Conservation (phyloP, 345 rosid genomes). For the Populus pruinosa region DNA sequence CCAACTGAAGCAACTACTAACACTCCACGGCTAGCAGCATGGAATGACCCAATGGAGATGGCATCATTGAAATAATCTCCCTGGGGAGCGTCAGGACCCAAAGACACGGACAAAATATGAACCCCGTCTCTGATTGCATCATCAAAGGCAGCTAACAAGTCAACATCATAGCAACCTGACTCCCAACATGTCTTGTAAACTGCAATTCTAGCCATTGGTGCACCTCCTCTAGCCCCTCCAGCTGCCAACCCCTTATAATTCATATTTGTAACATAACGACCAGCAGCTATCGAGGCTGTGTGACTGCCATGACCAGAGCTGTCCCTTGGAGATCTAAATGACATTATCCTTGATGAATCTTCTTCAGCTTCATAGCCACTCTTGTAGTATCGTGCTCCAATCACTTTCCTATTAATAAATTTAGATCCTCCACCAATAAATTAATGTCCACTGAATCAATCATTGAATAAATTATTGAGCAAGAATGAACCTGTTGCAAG, state of each 20-base stretch:
- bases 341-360: conserved; percentile 26
- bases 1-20: conserved; percentile 55
- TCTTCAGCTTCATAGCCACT: conserved; percentile 54
- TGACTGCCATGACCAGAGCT: conserved; percentile 59
- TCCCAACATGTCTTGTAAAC: conserved; percentile 58
- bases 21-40: conserved; percentile 47
- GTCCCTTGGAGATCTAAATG: conserved; percentile 50
- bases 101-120: conserved; percentile 49
- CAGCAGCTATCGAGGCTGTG: conserved; percentile 57
- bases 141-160: conserved; percentile 52
- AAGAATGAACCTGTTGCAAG: conserved; percentile 42
- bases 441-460: not conserved
- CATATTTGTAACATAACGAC: conserved; percentile 44
- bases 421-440: not conserved
- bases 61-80: conserved; percentile 56
- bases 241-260: conserved; percentile 46
- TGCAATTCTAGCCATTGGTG: conserved; percentile 56
- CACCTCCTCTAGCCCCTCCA: conserved; percentile 57
- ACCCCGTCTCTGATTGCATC: conserved; percentile 56
- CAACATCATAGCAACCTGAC: conserved; percentile 51
- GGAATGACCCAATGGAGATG: conserved; percentile 55
- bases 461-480: not conserved
- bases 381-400: conserved; percentile 51
- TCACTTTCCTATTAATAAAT: conserved; percentile 39
- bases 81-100: conserved; percentile 53